Evolutionary conservation across 2,329 filamentous ascomycete species (phyloP).

Genomic region (Penicillium fuscoglaucum): DNA sequence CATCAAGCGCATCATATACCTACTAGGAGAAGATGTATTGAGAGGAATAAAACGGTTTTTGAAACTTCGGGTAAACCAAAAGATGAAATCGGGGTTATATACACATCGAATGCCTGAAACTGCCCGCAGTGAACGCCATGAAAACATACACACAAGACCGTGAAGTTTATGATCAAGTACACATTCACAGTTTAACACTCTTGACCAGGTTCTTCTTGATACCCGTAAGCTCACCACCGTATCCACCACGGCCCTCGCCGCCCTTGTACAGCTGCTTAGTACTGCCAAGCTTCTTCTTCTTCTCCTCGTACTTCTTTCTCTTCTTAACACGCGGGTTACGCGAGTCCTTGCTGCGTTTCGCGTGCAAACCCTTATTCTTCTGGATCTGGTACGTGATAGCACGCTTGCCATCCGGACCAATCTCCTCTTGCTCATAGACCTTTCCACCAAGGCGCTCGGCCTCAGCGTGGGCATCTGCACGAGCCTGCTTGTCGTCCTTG

Average conservation of each 20-base stretch:
- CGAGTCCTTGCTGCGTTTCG: slow-evolving; percentile 88
- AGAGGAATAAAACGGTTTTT: slow-evolving; percentile 4
- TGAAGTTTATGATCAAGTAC: slow-evolving; percentile 17
- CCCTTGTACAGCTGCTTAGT: slow-evolving; percentile 85
- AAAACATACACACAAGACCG: slow-evolving; percentile 19
- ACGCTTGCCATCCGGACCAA: slow-evolving; percentile 83
- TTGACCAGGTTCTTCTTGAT: slow-evolving; percentile 93
- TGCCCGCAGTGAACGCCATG: slow-evolving; percentile 25
- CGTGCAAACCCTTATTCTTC: slow-evolving; percentile 95
- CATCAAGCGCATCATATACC: background rate
- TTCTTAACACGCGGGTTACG: slow-evolving; percentile 97
- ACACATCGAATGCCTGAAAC: slow-evolving; percentile 28
- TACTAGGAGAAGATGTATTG: background rate
- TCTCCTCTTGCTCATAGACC: slow-evolving; percentile 64
- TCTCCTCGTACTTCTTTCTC: slow-evolving; percentile 91
- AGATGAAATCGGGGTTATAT: slow-evolving; percentile 25
- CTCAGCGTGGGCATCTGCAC: slow-evolving; percentile 56
- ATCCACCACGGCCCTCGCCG: slow-evolving; percentile 78
- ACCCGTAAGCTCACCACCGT: slow-evolving; percentile 88
- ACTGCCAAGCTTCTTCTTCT: slow-evolving; percentile 93
- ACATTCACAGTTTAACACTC: slow-evolving; percentile 77
- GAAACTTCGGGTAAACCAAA: slow-evolving; percentile 11
- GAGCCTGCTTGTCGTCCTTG: slow-evolving; percentile 75
- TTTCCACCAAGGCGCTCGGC: slow-evolving; percentile 59
- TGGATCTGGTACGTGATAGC: slow-evolving; percentile 91